Evolutionary conservation across 202 grass and related monocot species (phyloP), one percentile per base, ranked within the genome.

Genomic region (Carex arenaria): DNA sequence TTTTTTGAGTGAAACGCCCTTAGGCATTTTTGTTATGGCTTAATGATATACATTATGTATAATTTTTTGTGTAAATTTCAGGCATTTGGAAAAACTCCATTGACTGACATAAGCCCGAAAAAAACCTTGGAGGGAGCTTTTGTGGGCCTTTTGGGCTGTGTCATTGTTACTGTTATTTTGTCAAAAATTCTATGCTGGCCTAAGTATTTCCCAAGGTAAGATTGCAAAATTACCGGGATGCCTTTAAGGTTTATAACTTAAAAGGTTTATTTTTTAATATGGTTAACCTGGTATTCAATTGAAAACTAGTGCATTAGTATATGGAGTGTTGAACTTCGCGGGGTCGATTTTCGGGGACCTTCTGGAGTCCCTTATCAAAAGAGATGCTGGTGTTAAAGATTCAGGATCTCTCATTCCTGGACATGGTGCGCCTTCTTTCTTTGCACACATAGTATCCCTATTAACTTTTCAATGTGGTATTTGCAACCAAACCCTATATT

Each of bases 361-460:
- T 78, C 81, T 98, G 59, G 96, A 98, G 64, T 98, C 93, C 76
- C 78, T 95, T 71, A 98, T 95, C 36, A 98, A 98, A 86, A 89
- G 96, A 22, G 96, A 98, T 32, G 96, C 96, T 68, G 96, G 93
- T 74, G 93, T 98, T 61, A 98, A 98, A 72, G 93, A 98, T 61
- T 98, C 93, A 9, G 96, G 96, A 75, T 92, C 96, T 42, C 96
- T 99, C 66, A 95, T 95, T 80, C 93, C 96, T 87, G 96, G 93
- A 40, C 96, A 96, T 78, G 96, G 96, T 94, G 89, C 83, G 22
- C 53, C 60, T 34, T 72, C n/a, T 78, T 86, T 80, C 53, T 72
- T 31, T 72, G 63, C 54, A 52, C 26, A 26, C 40, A 60, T 78
- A 10, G 5, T 54, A 69, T 69, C 23, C 12, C 20, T 69, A 69